These are phyloP conservation scores for Gossypium turneri DNA, from an alignment of 345 rosid genomes.

Conservation along the genomic window DNA sequence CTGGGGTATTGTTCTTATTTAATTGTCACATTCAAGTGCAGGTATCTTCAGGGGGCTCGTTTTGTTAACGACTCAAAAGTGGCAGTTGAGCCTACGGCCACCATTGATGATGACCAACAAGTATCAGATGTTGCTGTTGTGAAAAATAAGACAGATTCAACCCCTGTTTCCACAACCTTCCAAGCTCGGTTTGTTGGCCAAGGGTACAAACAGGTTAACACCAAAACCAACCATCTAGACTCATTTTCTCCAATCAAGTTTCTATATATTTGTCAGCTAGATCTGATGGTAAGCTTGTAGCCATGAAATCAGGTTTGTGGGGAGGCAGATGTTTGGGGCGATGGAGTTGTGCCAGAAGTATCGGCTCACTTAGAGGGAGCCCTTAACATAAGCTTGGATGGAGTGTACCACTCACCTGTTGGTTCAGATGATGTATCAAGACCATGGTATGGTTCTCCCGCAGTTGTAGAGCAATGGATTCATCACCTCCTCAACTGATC, in stretches of 20 bases:
- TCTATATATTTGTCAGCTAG: neutral
- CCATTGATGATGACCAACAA: conserved; percentile 33
- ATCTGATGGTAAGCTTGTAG: neutral
- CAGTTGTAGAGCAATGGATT: conserved; percentile 64
- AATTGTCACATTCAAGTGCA: conserved; percentile 24
- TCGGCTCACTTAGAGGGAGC: conserved; percentile 88
- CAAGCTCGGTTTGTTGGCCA: conserved; percentile 89
- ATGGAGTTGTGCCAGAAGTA: conserved; percentile 88
- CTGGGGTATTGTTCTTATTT: neutral
- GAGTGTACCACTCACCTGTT: conserved; percentile 88
- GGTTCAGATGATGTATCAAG: conserved; percentile 68
- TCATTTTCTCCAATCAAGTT: neutral
- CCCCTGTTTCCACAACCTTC: conserved; percentile 29
- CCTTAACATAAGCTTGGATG: conserved; percentile 65
- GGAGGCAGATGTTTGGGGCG: conserved; percentile 93
- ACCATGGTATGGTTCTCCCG: conserved; percentile 93
- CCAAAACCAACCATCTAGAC: neutral
- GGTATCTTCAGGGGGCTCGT: conserved; percentile 73
- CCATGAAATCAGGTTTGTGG: conserved; percentile 59
- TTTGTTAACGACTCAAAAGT: conserved; percentile 37
- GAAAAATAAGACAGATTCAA: conserved; percentile 27
- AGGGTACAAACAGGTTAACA: conserved; percentile 84
- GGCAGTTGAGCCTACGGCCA: conserved; percentile 35
- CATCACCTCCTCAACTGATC: conserved; percentile 57
- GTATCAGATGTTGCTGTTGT: conserved; percentile 42